Evolutionary conservation across 2,329 filamentous ascomycete species (phyloP).

Genomic region (Ceratocystis eucalypticola): DNA sequence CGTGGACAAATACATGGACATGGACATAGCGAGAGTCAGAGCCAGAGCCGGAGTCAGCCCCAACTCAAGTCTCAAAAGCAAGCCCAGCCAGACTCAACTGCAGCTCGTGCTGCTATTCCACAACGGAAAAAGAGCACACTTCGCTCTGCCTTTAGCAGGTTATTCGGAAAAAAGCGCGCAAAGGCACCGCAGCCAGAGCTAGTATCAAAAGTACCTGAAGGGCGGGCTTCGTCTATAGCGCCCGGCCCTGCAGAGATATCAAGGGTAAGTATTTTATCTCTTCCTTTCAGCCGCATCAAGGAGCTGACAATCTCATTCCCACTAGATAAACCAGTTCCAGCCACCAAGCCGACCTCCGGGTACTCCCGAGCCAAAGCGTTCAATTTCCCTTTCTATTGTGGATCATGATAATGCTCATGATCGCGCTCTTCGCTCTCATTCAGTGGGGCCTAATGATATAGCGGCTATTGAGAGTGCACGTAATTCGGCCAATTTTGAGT

Average conservation of each 20-base stretch:
- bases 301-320: background rate
- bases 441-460: constrained; percentile 43
- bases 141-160: constrained; percentile 40
- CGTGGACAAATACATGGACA: background rate
- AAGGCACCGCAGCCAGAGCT: constrained; percentile 23
- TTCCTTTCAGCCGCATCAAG: background rate
- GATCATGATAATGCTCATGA: constrained; percentile 50
- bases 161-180: constrained; percentile 45
- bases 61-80: background rate
- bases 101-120: constrained; percentile 24
- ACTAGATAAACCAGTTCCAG: background rate
- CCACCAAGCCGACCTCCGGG: background rate
- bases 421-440: constrained; percentile 47
- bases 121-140: constrained; percentile 46
- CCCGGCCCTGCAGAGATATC: background rate
- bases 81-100: constrained; percentile 21
- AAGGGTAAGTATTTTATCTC: background rate
- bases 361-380: constrained; percentile 35
- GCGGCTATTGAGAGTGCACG: constrained; percentile 40
- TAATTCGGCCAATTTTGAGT: constrained; percentile 38
- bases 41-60: background rate
- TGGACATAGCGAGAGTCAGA: background rate
- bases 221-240: background rate
- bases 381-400: constrained; percentile 45
- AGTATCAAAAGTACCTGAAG: constrained; percentile 19